Conservation (phyloP, 1,284 basidiomycete species). For the Ustilago hordei region DNA sequence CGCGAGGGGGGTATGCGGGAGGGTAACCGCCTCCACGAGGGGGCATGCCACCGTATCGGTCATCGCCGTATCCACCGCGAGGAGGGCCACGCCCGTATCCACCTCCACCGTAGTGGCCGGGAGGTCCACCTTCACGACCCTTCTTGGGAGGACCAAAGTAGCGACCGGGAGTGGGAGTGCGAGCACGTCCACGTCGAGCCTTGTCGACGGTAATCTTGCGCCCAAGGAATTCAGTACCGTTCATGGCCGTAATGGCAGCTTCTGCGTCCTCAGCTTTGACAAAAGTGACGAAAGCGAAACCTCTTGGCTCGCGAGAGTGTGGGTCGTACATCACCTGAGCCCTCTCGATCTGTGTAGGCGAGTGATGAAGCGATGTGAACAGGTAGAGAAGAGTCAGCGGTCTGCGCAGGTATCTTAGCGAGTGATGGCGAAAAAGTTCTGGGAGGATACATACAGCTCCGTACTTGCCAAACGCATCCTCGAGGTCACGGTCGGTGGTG, state of each 20-base stretch:
- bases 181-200: conserved; percentile 91
- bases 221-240: conserved; percentile 85
- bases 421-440: no score
- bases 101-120: conserved; percentile 50
- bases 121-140: conserved; percentile 72
- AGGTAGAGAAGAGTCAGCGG: conserved; percentile 2
- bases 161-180: conserved; percentile 92
- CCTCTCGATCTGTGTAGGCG: conserved; percentile 72
- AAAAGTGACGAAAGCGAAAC: conserved; percentile 98
- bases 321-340: conserved; percentile 97
- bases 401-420: not conserved
- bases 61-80: conserved; percentile 49
- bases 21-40: conserved; percentile 71
- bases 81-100: conserved; percentile 42
- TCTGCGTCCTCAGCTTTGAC: conserved; percentile 87
- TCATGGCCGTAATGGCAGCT: conserved; percentile 84
- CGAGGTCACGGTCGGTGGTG: conserved; percentile 86
- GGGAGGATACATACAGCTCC: conserved; percentile 78
- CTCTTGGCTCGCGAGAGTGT: conserved; percentile 93
- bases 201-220: conserved; percentile 88
- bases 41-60: conserved; percentile 81
- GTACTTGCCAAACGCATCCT: conserved; percentile 86
- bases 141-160: conserved; percentile 93
- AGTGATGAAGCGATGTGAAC: not conserved
- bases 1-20: conserved; percentile 64